Base-by-base conservation (phyloP, 805 yeast genomes). In the Candida boleticola region DNA sequence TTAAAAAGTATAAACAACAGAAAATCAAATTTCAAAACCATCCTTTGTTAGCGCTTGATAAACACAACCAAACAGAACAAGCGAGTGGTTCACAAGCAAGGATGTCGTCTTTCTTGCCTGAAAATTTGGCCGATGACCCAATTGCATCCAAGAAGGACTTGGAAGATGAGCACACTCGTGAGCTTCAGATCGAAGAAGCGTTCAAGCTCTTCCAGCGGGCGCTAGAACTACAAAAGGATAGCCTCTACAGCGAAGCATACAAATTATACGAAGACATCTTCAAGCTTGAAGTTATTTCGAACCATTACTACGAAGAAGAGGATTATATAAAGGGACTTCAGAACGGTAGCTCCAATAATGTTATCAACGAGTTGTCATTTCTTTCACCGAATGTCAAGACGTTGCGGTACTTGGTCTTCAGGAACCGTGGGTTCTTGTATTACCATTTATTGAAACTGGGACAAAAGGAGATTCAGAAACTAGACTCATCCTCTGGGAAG, bases 121-220 rank as follows among this genome's bases (percentile, higher is more conserved):
- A 90, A 34, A 92, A 92, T 54, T 64, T 83, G 36, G 77, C 77
- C 31, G 92, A 85, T 43, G 95, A 86, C 55, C 87, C 85, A 39
- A 63, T 76, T 4, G 64, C 63, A 16, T 68, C 78, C 27, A 92
- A 87, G 48, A 66, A 68, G 44, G 73, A 66, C 42, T 50, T 62
- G 30, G 85, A 83, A 26, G 96, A 90, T 49, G 92, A 89, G 49
- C 96, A 89, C 54, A 85, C 97, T 1, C 71, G 96, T 37, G 99
- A 93, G 58, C 68, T 92, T 19, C 97, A 92, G 64, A 75, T 82
- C 17, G 98, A 93, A 60, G 86, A 85, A 55, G 93, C 96, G 3
- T 83, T 85, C 58, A 80, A 79, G 50, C 63, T 82, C 10, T 89
- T 85, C 57, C 88, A 88, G 52, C 62, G 64, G 17, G 97, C 97